Conservation (phyloP, 306 rosid genomes). For the Oemleria cerasiformis region DNA sequence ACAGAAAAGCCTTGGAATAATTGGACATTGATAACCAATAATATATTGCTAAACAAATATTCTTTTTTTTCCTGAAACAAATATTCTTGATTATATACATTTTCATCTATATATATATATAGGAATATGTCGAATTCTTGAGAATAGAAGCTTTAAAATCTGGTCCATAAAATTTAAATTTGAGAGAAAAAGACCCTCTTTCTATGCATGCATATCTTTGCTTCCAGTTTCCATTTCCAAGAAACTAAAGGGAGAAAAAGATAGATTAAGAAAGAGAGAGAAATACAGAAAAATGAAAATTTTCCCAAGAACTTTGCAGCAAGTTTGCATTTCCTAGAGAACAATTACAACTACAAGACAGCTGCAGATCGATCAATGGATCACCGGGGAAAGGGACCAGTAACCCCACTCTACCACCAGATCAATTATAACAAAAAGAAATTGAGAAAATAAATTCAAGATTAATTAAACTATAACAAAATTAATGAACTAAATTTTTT, state of each 20-base stretch:
- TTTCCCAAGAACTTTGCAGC: conserved; percentile 2
- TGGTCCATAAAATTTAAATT: not conserved
- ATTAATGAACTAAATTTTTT: not conserved
- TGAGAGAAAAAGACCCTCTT: not conserved
- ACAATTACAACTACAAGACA: conserved; percentile 24
- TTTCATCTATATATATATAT: no score
- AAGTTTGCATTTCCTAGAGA: conserved; percentile 28
- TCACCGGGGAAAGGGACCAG: not conserved
- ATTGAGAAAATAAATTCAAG: not conserved
- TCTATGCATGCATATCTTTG: conserved; percentile 8
- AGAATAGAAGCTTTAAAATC: not conserved
- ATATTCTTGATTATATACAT: no score
- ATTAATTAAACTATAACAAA: not conserved
- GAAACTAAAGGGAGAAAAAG: conserved; percentile 1
- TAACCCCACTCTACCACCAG: not conserved
- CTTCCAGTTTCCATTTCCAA: conserved; percentile 14
- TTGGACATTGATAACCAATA: not conserved
- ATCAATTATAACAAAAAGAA: not conserved
- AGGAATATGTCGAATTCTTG: not conserved
- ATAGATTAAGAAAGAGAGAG: not conserved
- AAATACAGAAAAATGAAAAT: conserved; percentile 12
- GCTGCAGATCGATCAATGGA: conserved; percentile 3
- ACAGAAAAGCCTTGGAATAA: not conserved
- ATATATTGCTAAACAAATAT: no score
- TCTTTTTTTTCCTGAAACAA: no score